Evolutionary conservation across 495 filamentous ascomycete genomes (phyloP), one percentile per base, ranked within the genome.

Genomic region (Penicillium paradoxum): DNA sequence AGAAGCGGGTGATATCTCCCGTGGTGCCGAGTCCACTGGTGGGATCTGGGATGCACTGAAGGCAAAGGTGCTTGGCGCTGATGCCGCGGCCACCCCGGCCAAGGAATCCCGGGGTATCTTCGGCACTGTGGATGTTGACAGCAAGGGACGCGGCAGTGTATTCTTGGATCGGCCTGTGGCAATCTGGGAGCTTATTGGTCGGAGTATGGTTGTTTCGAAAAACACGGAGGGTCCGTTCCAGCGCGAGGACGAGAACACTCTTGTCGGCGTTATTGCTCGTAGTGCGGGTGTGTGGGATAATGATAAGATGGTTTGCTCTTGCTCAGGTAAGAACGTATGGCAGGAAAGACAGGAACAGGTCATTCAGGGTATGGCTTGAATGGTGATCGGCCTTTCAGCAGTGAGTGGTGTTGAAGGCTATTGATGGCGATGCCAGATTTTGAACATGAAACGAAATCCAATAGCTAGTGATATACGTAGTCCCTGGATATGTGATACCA

Each of bases 261-360:
- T 96, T 36, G 87, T 96, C 6, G 93, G 93, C 29, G 90, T 97
- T 45, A 88, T 97, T 66, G 93, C 93, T 38, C 77, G 93, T 64
- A 96, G 90, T 71, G 91, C 93, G 21, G 93, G 93, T 13, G 86
- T 95, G 46, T 97, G 93, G 93, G 91, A 97, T 67, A 97, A 98
- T 64, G 90, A 96, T 66, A 98, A 97, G 79, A 96, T 87, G 62
- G 93, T 98, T 24, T 85, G 85, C 66, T 92, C 88, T 13, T 97
- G 93, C 70, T 95, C 90, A 36, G 93, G 93, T 3, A 97, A 98
- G 83, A 97, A 90, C 59, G 78, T 98, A 29, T 98, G 93, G 93
- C 86, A 97, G 70, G 93, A 98, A 77, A 80, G 93, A 64, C 86
- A 85, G 74, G 92, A 97, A 65, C 87, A 95, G 72, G 83, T 91